These are phyloP conservation scores for Teunomyces aglyptinius DNA, from an alignment of 805 yeast genomes.

Conservation along the genomic window DNA sequence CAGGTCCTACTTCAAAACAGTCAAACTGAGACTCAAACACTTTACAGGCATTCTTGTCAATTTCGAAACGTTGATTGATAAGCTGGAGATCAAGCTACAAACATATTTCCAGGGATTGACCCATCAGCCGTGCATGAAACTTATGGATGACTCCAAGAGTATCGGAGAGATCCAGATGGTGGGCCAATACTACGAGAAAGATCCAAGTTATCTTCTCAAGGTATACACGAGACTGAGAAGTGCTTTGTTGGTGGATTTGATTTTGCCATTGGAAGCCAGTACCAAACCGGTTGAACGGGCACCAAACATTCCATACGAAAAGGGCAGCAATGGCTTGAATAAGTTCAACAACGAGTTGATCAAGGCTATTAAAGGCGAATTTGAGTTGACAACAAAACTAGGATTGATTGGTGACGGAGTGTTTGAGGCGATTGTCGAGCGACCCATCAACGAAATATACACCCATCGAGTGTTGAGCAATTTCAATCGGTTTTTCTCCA, in stretches of 20 bases:
- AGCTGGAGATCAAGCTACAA: constrained; percentile 55
- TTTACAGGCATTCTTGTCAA: constrained; percentile 69
- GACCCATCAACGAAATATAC: constrained; percentile 10
- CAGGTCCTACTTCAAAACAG: constrained; percentile 44
- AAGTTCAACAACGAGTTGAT: constrained; percentile 52
- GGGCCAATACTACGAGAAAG: constrained; percentile 10
- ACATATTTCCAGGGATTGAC: constrained; percentile 40
- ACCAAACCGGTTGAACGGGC: constrained; percentile 40
- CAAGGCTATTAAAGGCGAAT: constrained; percentile 49
- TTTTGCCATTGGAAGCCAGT: constrained; percentile 47
- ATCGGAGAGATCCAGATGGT: constrained; percentile 11
- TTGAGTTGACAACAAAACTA: constrained; percentile 27
- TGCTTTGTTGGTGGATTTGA: constrained; percentile 35
- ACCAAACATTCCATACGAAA: constrained; percentile 50
- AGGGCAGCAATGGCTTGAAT: constrained; percentile 58
- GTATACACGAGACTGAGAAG: constrained; percentile 22
- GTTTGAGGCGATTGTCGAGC: constrained; percentile 10
- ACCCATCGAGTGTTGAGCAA: constrained; percentile 12
- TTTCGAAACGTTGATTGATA: constrained; percentile 52
- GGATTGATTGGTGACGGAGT: constrained; percentile 2
- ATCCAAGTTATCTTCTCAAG: constrained; percentile 8
- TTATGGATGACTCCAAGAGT: constrained; percentile 25
- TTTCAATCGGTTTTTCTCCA: constrained; percentile 15
- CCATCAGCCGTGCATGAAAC: constrained; percentile 25
- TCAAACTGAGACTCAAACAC: constrained; percentile 43